Evolutionary conservation across 768 basidiomycete species (phyloP).

Genomic region (Gyrodon lividus): DNA sequence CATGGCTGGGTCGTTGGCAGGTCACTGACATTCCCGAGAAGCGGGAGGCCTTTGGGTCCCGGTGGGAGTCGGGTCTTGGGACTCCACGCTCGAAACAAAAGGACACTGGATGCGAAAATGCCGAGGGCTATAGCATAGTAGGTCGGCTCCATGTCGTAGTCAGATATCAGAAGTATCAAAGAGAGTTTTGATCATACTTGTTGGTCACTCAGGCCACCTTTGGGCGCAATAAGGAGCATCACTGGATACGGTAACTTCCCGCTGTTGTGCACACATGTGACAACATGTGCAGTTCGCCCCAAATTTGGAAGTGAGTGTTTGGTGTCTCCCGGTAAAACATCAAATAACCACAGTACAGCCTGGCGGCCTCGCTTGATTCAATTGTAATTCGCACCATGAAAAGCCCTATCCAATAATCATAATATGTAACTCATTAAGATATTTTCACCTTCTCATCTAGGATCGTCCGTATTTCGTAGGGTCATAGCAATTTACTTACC

Average conservation of each 20-base stretch:
- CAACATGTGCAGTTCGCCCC: too few relatives aligned
- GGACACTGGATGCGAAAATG: not conserved
- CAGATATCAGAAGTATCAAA: too few relatives aligned
- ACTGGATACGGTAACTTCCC: too few relatives aligned
- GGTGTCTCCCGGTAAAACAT: not conserved
- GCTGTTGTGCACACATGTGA: too few relatives aligned
- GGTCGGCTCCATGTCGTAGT: not conserved
- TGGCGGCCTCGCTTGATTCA: too few relatives aligned
- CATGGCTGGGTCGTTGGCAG: conserved; percentile 54
- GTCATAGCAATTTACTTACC: not conserved
- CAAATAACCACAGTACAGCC: not conserved
- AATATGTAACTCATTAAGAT: not conserved
- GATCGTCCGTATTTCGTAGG: not conserved
- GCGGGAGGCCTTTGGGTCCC: conserved; percentile 20
- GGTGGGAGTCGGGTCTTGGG: not conserved
- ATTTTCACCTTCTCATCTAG: not conserved
- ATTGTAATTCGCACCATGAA: not conserved
- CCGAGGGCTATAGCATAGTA: not conserved
- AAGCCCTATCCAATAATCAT: too few relatives aligned
- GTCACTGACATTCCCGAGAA: conserved; percentile 53
- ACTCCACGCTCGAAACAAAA: not conserved
- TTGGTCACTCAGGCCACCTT: too few relatives aligned
- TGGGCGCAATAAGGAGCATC: too few relatives aligned
- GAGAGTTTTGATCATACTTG: too few relatives aligned
- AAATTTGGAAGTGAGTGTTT: too few relatives aligned